Conservation (phyloP, 2,329 filamentous ascomycete genomes). For the Neonectria magnoliae region DNA sequence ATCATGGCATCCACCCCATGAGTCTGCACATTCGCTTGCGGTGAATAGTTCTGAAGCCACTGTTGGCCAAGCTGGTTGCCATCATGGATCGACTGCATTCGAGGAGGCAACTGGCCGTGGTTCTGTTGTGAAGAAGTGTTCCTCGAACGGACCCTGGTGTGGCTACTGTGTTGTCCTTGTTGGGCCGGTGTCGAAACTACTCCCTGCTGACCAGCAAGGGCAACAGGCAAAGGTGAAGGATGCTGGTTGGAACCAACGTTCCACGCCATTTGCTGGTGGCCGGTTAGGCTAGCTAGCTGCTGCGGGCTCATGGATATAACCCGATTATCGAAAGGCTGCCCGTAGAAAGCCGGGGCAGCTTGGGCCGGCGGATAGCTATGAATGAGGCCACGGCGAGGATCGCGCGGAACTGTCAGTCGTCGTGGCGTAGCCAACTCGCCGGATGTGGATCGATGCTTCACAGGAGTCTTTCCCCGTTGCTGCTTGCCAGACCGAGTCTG, state of each 20-base stretch:
- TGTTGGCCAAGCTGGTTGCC: slow-evolving; percentile 2
- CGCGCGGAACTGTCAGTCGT: slow-evolving; percentile 32
- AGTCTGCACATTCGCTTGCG: background rate
- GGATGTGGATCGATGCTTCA: slow-evolving; percentile 25
- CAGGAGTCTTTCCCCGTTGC: slow-evolving; percentile 26
- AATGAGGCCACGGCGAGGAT: slow-evolving; percentile 30
- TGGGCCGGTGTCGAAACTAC: slow-evolving; percentile 30
- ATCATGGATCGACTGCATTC: background rate
- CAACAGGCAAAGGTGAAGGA: slow-evolving; percentile 8
- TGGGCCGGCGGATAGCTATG: slow-evolving; percentile 29
- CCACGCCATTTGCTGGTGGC: slow-evolving; percentile 2
- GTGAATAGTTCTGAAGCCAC: slow-evolving; percentile 1
- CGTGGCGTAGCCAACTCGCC: slow-evolving; percentile 28
- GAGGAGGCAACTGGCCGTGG: slow-evolving; percentile 4
- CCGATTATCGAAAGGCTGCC: slow-evolving; percentile 26
- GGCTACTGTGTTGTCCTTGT: slow-evolving; percentile 15
- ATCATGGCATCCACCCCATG: slow-evolving; percentile 32
- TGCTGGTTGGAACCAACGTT: slow-evolving; percentile 24
- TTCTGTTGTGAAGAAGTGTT: slow-evolving; percentile 31
- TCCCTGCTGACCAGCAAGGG: slow-evolving; percentile 33
- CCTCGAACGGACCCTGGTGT: slow-evolving; percentile 25
- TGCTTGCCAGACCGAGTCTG: slow-evolving; percentile 50
- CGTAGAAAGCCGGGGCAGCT: slow-evolving; percentile 20
- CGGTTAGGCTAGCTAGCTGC: slow-evolving; percentile 6
- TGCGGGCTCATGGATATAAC: slow-evolving; percentile 23